Evolutionary conservation across 345 rosid genomes (phyloP), one percentile per base, ranked within the genome.

Genomic region (Cardamine occulta): DNA sequence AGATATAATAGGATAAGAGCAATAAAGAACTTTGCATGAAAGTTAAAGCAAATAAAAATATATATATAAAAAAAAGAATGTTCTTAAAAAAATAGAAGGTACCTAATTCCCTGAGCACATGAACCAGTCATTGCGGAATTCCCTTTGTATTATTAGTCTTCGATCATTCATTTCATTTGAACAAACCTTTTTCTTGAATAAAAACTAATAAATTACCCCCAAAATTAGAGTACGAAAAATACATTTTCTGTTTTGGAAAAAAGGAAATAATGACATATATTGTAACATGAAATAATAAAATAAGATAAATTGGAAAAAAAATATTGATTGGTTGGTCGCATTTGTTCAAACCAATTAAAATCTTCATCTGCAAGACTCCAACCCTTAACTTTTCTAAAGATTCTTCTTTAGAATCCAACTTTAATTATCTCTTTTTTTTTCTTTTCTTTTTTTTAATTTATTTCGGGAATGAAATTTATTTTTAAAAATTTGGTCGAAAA

Each of bases 311-410:
- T 18, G 6, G 7, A 4, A 11, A 17, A 2, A 37, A 17, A 32
- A 2, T 28, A 2, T 13, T 53, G 48, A 40, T 39, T 23, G 70
- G 42, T 63, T 76, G 80, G 72, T 70, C 75, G 80, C 66, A 63
- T 77, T 55, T 63, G 45, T 63, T 63, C 44, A 77, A 77, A 63
- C 80, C 75, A 77, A 63, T 77, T 28, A 77, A 71, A 64, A 77
- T 77, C 80, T 77, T 77, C 76, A 71, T 56, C 8, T 72, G 76
- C 76, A 77, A 77, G 80, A 77, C 80, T 77, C 80, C 80, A 77
- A 77, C 72, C 77, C 80, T 72, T 65, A 77, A 57, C 80, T 77
- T 77, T 77, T 65, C 13, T 65, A 57, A 71, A 77, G 72, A 72
- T 65, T 65, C 67, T 65, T 72, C 48, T 72, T 49, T 57, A 56